Evolutionary conservation across 768 basidiomycete species (phyloP).

Genomic region (Mycena epipterygia): DNA sequence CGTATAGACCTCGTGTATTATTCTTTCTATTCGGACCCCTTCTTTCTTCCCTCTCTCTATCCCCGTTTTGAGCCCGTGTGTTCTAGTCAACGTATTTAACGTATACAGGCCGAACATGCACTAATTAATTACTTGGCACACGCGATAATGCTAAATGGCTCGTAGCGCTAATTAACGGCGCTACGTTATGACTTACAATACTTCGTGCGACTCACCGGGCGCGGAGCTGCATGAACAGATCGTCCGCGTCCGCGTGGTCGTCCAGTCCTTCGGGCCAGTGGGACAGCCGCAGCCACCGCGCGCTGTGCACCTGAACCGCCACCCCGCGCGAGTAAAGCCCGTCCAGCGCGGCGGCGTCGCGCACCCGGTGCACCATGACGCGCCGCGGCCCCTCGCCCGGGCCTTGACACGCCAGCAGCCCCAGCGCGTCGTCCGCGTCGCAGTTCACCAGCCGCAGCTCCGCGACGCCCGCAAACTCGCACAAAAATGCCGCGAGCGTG

Average conservation of each 20-base stretch:
- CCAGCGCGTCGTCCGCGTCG: conserved; percentile 25
- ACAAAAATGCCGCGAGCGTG: not conserved
- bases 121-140: conserved; percentile 5
- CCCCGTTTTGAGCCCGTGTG: not conserved
- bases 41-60: not conserved
- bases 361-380: conserved; percentile 21
- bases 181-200: too few relatives aligned
- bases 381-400: not conserved
- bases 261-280: conserved; percentile 16
- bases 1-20: conserved; percentile 36
- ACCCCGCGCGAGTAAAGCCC: not conserved
- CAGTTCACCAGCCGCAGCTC: conserved; percentile 24
- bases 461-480: not conserved
- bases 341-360: not conserved
- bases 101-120: not conserved
- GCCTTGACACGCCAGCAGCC: not conserved
- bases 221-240: conserved; percentile 28
- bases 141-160: conserved; percentile 6
- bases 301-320: not conserved
- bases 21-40: not conserved
- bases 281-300: conserved; percentile 21
- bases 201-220: too few relatives aligned
- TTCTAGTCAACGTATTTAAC: not conserved
- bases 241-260: conserved; percentile 18
- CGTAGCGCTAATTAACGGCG: not conserved